Evolutionary conservation across 108 stramenopile genomes (phyloP).

Genomic region (Cyclotella kingstonii): DNA sequence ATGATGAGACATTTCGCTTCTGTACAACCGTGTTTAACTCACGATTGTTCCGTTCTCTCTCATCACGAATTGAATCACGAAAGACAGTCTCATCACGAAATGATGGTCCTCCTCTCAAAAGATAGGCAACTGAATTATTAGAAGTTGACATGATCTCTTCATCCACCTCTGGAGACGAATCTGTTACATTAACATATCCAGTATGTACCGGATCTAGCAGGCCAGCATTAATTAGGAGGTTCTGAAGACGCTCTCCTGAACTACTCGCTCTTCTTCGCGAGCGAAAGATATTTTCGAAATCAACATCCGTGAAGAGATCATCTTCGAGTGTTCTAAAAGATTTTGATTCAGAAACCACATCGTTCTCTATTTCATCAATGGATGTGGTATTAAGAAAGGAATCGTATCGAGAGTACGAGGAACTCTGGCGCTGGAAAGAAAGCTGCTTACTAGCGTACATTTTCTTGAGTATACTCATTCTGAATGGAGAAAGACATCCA

Average conservation of each 20-base stretch:
- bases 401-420: conserved; percentile 35
- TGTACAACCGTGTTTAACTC: neutral
- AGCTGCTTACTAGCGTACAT: conserved; percentile 42
- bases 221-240: conserved; percentile 36
- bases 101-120: conserved; percentile 39
- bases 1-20: too few species aligned
- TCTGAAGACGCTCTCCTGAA: conserved; percentile 23
- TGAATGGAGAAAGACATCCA: conserved; percentile 34
- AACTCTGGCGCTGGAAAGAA: conserved; percentile 25
- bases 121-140: conserved; percentile 22
- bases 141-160: conserved; percentile 12
- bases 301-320: too few species aligned
- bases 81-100: conserved; percentile 35
- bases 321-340: too few species aligned
- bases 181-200: conserved; percentile 5
- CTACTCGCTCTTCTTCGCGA: conserved; percentile 1
- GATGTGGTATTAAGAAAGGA: conserved; percentile 18
- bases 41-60: neutral
- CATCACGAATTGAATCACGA: conserved; percentile 3
- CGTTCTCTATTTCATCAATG: neutral
- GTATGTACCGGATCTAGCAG: conserved; percentile 11
- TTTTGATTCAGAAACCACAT: too few species aligned
- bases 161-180: conserved; percentile 15
- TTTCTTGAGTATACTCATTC: conserved; percentile 15
- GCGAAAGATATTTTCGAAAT: too few species aligned